These are phyloP conservation scores for Hepatocystis sp. DNA, from an alignment of 169 alveolate species.

Conservation along the genomic window DNA sequence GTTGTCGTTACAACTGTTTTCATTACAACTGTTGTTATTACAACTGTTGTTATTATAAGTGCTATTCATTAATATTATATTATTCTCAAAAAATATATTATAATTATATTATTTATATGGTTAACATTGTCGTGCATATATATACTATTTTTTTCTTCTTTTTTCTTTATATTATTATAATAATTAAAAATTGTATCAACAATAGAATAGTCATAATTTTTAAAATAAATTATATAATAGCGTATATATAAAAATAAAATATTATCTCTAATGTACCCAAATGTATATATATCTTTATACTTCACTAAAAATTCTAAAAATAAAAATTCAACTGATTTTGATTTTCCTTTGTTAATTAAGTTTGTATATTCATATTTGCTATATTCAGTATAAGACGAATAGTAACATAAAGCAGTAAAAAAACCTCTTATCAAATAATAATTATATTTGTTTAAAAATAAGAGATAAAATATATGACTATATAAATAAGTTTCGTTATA, in stretches of 20 bases:
- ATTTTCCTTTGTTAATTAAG: slow-evolving; percentile 48
- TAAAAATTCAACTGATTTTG: slow-evolving; percentile 49
- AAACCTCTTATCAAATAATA: slow-evolving; percentile 48
- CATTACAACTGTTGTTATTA: no score
- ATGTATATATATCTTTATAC: slow-evolving; percentile 48
- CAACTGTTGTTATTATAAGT: no score
- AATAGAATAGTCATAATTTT: slow-evolving; percentile 18
- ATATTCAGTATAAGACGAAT: slow-evolving; percentile 52
- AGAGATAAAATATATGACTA: slow-evolving; percentile 46
- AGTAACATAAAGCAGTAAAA: slow-evolving; percentile 57
- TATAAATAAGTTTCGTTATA: slow-evolving; percentile 47
- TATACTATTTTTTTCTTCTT: neutral
- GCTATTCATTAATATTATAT: slow-evolving; percentile 17
- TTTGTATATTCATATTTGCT: slow-evolving; percentile 73
- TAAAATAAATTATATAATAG: slow-evolving; percentile 37
- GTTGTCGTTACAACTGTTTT: no score
- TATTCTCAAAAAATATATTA: slow-evolving; percentile 46
- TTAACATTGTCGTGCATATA: neutral
- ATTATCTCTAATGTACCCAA: slow-evolving; percentile 62
- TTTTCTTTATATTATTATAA: slow-evolving; percentile 1
- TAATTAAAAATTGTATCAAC: slow-evolving; percentile 12
- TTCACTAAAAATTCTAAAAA: slow-evolving; percentile 56
- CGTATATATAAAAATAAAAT: slow-evolving; percentile 62
- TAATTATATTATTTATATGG: slow-evolving; percentile 51
- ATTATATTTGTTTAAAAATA: slow-evolving; percentile 58